Conservation (phyloP, 2,329 filamentous ascomycete genomes). For the Neoarthrinium moseri region DNA sequence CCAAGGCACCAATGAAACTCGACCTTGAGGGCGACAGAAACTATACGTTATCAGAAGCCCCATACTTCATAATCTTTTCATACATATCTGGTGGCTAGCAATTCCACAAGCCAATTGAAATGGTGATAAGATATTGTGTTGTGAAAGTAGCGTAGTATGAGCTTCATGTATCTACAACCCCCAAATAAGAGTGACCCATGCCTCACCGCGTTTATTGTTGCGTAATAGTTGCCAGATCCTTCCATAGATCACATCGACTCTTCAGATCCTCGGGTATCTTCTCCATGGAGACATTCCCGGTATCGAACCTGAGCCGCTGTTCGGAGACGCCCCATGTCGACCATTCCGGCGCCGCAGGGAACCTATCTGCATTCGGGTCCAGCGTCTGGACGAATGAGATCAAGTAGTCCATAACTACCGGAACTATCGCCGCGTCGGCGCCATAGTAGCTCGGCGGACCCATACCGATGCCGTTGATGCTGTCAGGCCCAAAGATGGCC, state of each 20-base stretch:
- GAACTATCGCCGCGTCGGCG: conserved; percentile 43
- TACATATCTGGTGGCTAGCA: no score
- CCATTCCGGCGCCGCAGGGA: conserved; percentile 38
- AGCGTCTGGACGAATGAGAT: conserved; percentile 45
- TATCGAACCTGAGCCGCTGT: conserved; percentile 39
- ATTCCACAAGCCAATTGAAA: no score
- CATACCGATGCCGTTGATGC: conserved; percentile 21
- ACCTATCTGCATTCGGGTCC: conserved; percentile 40
- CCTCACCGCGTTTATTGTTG: no score
- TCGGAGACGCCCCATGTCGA: conserved; percentile 29
- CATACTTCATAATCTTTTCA: no score
- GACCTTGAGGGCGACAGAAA: no score
- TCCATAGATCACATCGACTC: conserved; percentile 41
- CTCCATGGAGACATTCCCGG: conserved; percentile 39
- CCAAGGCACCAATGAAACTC: no score
- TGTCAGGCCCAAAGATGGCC: conserved; percentile 48
- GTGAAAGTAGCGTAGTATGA: no score
- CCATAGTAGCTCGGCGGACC: conserved; percentile 37
- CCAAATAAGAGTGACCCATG: no score
- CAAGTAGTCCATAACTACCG: conserved; percentile 48
- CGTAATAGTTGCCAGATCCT: conserved; percentile 30
- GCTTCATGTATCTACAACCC: no score
- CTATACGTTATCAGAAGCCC: no score
- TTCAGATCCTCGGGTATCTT: conserved; percentile 29
- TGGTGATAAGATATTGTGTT: no score